These are phyloP conservation scores for Plasmopara halstedii DNA, from an alignment of 352 stramenopile species.

Conservation along the genomic window DNA sequence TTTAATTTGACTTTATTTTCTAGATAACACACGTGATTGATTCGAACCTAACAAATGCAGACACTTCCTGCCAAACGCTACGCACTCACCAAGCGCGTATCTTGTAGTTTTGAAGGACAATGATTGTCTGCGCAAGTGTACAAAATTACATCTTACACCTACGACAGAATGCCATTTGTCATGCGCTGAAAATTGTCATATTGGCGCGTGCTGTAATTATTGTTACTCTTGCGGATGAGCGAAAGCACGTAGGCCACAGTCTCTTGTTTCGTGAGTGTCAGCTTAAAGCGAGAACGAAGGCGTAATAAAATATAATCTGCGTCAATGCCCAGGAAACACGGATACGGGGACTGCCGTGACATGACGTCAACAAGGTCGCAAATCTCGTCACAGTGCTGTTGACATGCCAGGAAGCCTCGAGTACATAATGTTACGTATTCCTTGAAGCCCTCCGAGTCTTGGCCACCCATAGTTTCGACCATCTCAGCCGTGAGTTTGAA, in stretches of 20 bases:
- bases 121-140: conserved; percentile 1
- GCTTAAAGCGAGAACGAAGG: conserved; percentile 84
- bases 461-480: conserved; percentile 95
- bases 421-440: conserved; percentile 97
- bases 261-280: conserved; percentile 81
- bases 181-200: conserved; percentile 94
- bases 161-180: conserved; percentile 90
- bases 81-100: conserved; percentile 1
- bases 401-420: conserved; percentile 94
- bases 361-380: conserved; percentile 97
- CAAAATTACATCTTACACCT: conserved; percentile 17
- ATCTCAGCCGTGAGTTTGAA: conserved; percentile 99
- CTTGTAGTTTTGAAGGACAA: conserved; percentile 15
- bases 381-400: conserved; percentile 93
- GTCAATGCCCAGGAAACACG: conserved; percentile 90
- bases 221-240: conserved; percentile 89
- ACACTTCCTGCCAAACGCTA: conserved; percentile 9
- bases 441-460: conserved; percentile 87
- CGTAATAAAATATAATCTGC: conserved; percentile 79
- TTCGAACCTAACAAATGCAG: neutral
- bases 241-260: conserved; percentile 86
- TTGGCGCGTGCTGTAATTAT: conserved; percentile 89
- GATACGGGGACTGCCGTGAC: conserved; percentile 92
- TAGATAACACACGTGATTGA: neutral
- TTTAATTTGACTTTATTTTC: neutral